Conservation (phyloP, 2,329 filamentous ascomycete species). For the Tricladium varicosporioides region DNA sequence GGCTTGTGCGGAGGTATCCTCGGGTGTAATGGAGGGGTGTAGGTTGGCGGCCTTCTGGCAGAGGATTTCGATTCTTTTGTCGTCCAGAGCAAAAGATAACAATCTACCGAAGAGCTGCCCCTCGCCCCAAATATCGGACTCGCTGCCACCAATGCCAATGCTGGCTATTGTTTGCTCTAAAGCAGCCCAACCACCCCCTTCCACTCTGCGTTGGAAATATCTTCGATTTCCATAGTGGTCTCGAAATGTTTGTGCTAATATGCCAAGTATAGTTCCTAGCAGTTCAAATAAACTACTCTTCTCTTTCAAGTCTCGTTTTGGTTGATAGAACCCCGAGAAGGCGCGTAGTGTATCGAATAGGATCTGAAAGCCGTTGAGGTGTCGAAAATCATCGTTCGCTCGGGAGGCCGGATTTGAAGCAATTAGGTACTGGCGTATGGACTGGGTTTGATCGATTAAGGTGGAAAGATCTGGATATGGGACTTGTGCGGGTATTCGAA, state of each 20-base stretch:
- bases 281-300: constrained; percentile 66
- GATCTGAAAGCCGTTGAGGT: constrained; percentile 74
- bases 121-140: constrained; percentile 66
- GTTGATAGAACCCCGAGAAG: constrained; percentile 75
- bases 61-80: constrained; percentile 69
- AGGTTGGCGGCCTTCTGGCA: constrained; percentile 49
- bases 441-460: constrained; percentile 31
- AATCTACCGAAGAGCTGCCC: constrained; percentile 80
- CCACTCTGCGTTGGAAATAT: constrained; percentile 77
- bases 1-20: constrained; percentile 12
- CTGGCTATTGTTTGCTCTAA: constrained; percentile 71
- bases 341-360: constrained; percentile 67
- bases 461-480: constrained; percentile 34
- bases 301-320: constrained; percentile 59
- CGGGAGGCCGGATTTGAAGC: constrained; percentile 46
- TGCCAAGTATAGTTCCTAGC: constrained; percentile 67
- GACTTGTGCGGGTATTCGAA: constrained; percentile 18
- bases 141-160: constrained; percentile 62
- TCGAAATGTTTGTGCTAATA: constrained; percentile 64
- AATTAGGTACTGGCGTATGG: constrained; percentile 31
- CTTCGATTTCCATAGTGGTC: constrained; percentile 82
- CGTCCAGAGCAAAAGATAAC: constrained; percentile 75
- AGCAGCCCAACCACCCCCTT: constrained; percentile 75
- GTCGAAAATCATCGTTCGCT: constrained; percentile 78
- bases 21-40: constrained; percentile 36